Evolutionary conservation across 176 grass and related monocot species (phyloP).

Genomic region (Typha latifolia): DNA sequence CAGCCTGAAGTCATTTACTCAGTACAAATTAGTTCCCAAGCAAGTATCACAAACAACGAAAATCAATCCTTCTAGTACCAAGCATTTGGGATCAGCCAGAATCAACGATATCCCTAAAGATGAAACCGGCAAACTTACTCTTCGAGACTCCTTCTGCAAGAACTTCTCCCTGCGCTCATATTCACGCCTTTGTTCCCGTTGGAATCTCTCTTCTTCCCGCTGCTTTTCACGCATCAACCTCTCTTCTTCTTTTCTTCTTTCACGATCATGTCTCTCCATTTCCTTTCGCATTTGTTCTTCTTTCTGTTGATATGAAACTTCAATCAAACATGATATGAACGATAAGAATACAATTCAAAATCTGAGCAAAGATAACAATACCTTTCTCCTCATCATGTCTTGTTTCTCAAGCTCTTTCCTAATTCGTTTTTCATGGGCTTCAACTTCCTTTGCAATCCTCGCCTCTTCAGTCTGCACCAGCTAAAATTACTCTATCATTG

Average conservation of each 20-base stretch:
- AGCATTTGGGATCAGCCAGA: too few relatives aligned
- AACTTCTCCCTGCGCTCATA: constrained; percentile 84
- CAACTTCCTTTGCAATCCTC: constrained; percentile 85
- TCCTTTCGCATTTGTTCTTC: constrained; percentile 88
- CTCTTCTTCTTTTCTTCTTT: constrained; percentile 92
- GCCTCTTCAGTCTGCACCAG: constrained; percentile 67
- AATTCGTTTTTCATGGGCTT: constrained; percentile 79
- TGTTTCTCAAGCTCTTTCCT: constrained; percentile 95
- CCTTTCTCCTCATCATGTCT: constrained; percentile 89
- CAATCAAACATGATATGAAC: neutral
- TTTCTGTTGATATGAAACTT: constrained; percentile 42
- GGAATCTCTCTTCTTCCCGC: constrained; percentile 76
- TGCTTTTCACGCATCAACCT: constrained; percentile 68
- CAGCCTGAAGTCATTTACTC: constrained; percentile 34
- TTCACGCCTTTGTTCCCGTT: constrained; percentile 75
- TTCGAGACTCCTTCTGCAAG: constrained; percentile 57
- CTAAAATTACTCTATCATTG: neutral
- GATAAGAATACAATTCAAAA: neutral
- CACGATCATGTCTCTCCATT: constrained; percentile 75
- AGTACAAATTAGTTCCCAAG: neutral
- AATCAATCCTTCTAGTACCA: neutral
- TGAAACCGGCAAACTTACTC: constrained; percentile 37
- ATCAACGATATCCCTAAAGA: too few relatives aligned
- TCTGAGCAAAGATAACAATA: constrained; percentile 18
- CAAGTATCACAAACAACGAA: neutral